Evolutionary conservation across 768 basidiomycete species (phyloP).

Genomic region (Pulveroboletus sp.): DNA sequence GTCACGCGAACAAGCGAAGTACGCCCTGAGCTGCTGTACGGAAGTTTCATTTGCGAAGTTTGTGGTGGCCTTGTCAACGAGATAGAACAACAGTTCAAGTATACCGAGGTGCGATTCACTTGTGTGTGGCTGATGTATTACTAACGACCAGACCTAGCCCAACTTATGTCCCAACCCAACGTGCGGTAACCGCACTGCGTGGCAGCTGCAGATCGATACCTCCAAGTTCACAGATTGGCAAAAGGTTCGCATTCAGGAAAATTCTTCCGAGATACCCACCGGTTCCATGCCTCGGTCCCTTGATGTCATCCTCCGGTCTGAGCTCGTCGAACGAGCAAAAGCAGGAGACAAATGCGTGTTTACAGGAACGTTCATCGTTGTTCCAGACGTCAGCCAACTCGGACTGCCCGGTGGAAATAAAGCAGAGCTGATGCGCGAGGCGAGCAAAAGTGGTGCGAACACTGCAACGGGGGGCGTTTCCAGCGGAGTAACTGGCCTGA

Average conservation of each 20-base stretch:
- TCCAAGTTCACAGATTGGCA: conserved; percentile 99
- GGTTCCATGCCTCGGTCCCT: conserved; percentile 97
- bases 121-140: conserved; percentile 2
- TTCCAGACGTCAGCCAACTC: conserved; percentile 96
- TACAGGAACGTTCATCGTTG: conserved; percentile 96
- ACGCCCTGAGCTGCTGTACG: conserved; percentile 88
- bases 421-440: conserved; percentile 87
- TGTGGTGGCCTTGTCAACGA: conserved; percentile 86
- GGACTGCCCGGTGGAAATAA: conserved; percentile 93
- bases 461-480: conserved; percentile 61
- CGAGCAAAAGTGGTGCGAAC: conserved; percentile 60
- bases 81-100: conserved; percentile 99
- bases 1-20: conserved; percentile 98
- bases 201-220: conserved; percentile 94
- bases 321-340: conserved; percentile 97
- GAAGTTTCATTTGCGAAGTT: conserved; percentile 89
- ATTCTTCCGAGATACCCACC: conserved; percentile 97
- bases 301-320: conserved; percentile 92
- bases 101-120: conserved; percentile 73
- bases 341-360: conserved; percentile 99
- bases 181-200: conserved; percentile 85
- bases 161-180: conserved; percentile 91
- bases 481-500: conserved; percentile 89
- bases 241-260: conserved; percentile 98
- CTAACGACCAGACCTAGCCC: conserved; percentile 50